Percentiles rank a stretch among this genome's conserved stretches.
Evolutionary conservation across 345 rosid species (phyloP).

Genomic region (Orychophragmus violaceus): DNA sequence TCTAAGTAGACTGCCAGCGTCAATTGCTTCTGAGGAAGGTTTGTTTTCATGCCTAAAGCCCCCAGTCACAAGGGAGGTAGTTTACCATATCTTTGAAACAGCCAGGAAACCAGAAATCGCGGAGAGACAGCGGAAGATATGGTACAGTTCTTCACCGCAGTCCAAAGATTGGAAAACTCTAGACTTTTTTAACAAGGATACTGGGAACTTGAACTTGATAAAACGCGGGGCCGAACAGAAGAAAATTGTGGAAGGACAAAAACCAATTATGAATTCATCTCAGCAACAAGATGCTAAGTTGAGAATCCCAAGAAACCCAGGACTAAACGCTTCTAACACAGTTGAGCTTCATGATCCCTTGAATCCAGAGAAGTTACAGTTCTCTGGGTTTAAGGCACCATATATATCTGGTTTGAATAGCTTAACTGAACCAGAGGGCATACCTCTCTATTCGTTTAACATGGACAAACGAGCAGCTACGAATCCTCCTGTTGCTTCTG

Average conservation of each 20-base stretch:
- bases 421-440: constrained; percentile 66
- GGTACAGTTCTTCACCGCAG: constrained; percentile 82
- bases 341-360: constrained; percentile 38
- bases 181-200: constrained; percentile 38
- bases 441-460: constrained; percentile 90
- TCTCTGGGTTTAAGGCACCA: constrained; percentile 68
- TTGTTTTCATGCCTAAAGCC: constrained; percentile 78
- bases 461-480: constrained; percentile 73
- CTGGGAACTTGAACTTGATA: constrained; percentile 44
- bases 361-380: constrained; percentile 66
- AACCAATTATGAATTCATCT: constrained; percentile 27
- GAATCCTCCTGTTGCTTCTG: constrained; percentile 67
- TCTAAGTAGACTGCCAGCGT: constrained; percentile 84
- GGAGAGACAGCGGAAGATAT: constrained; percentile 89
- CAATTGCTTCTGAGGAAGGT: constrained; percentile 77
- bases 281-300: constrained; percentile 42
- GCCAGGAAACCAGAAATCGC: constrained; percentile 78
- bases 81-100: constrained; percentile 61
- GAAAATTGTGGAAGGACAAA: constrained; percentile 37
- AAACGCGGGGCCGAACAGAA: constrained; percentile 50
- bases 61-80: constrained; percentile 65
- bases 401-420: constrained; percentile 54
- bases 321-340: constrained; percentile 40
- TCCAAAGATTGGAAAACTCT: constrained; percentile 61
- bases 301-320: constrained; percentile 53